phyloP scores from a whole-genome alignment of 768 basidiomycete species.

The Tylopilus balloui region DNA sequence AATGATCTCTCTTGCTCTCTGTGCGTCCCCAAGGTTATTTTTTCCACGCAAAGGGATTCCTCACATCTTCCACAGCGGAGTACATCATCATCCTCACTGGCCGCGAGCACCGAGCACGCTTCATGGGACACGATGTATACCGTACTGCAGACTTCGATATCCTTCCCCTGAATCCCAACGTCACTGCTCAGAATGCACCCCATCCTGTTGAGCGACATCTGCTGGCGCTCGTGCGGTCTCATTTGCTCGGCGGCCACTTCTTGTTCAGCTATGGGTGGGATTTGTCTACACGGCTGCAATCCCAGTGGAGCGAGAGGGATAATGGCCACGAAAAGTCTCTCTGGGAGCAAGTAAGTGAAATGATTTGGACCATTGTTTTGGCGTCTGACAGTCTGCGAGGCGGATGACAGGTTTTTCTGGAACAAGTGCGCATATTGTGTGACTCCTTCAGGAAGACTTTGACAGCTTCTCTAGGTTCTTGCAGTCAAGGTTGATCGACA shows the following conservation, averaged over 20 bases:
- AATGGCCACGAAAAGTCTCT: conserved; percentile 51
- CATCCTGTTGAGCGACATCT: conserved; percentile 88
- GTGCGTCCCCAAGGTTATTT: conserved; percentile 39
- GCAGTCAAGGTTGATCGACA: conserved; percentile 58
- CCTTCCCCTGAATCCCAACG: conserved; percentile 73
- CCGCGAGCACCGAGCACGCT: conserved; percentile 67
- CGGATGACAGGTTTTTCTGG: conserved; percentile 98
- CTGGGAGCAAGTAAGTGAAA: conserved; percentile 68
- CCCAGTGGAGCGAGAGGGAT: conserved; percentile 62
- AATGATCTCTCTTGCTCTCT: conserved; percentile 69
- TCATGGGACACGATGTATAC: conserved; percentile 86
- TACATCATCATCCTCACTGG: conserved; percentile 88
- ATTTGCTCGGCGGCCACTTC: conserved; percentile 75
- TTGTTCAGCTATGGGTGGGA: conserved; percentile 91
- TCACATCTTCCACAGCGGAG: conserved; percentile 58
- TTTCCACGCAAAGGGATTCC: background rate
- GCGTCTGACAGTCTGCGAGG: conserved; percentile 41
- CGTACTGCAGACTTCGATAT: conserved; percentile 88
- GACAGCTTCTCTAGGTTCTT: conserved; percentile 38
- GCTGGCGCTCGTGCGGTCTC: conserved; percentile 79
- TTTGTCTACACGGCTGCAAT: conserved; percentile 81
- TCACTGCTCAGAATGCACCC: conserved; percentile 62
- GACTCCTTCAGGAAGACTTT: conserved; percentile 2
- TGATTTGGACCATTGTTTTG: background rate
- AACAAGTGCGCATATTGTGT: conserved; percentile 50